Percentiles rank a stretch among this genome's conserved stretches.
Evolutionary conservation across 805 yeast species (phyloP).

Genomic region (Wickerhamiella hasegawae): DNA sequence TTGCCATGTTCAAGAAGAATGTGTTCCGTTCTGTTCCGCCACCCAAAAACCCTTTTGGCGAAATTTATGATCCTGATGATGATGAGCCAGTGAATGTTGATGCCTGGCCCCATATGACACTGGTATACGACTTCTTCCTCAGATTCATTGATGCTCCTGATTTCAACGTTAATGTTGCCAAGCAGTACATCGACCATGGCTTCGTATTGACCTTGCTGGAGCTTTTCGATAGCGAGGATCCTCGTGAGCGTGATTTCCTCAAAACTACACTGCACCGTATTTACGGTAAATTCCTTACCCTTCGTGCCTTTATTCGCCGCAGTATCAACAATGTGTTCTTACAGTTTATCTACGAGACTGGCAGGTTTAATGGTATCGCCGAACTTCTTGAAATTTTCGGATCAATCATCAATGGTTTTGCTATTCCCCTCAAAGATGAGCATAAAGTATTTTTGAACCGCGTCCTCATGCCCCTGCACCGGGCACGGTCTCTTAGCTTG

Average conservation of each 20-base stretch:
- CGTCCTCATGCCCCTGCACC: slow-evolving; percentile 82
- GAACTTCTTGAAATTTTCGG: slow-evolving; percentile 91
- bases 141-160: slow-evolving; percentile 89
- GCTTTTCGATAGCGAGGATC: slow-evolving; percentile 90
- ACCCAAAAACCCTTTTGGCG: slow-evolving; percentile 94
- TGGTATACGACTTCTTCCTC: slow-evolving; percentile 85
- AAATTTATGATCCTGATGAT: slow-evolving; percentile 92
- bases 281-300: slow-evolving; percentile 82
- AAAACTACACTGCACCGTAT: slow-evolving; percentile 92
- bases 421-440: slow-evolving; percentile 91
- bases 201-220: slow-evolving; percentile 71
- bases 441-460: slow-evolving; percentile 81
- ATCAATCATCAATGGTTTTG: slow-evolving; percentile 93
- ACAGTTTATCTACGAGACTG: slow-evolving; percentile 89
- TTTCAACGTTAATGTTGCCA: slow-evolving; percentile 83
- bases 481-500: slow-evolving; percentile 70
- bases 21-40: slow-evolving; percentile 95
- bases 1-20: slow-evolving; percentile 76
- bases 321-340: slow-evolving; percentile 83
- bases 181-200: slow-evolving; percentile 82
- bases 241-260: slow-evolving; percentile 85
- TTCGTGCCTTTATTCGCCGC: slow-evolving; percentile 81
- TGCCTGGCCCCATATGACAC: slow-evolving; percentile 98
- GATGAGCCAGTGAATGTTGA: slow-evolving; percentile 94
- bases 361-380: slow-evolving; percentile 87